phyloP scores from a whole-genome alignment of 129 eudicot species.

The Centaurea solstitialis region DNA sequence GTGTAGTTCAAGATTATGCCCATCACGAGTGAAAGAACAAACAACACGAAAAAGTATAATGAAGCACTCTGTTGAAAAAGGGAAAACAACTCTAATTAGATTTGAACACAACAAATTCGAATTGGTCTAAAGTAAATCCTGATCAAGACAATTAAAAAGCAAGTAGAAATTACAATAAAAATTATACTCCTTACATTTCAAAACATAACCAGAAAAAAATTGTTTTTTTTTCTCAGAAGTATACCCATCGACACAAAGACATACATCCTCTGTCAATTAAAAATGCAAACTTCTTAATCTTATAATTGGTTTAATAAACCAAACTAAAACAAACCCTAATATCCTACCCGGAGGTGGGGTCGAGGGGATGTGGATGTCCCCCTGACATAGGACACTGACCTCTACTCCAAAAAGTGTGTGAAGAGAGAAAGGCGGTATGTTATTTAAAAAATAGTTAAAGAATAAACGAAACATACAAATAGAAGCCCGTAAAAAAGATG shows the following conservation, averaged over 20 bases:
- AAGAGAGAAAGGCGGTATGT: too few relatives aligned
- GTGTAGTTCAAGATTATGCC: constrained; percentile 95
- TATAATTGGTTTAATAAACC: neutral
- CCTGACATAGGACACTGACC: too few relatives aligned
- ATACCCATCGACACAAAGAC: neutral
- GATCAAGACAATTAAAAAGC: neutral
- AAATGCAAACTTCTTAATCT: neutral
- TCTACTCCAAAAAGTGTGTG: neutral
- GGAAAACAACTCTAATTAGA: neutral
- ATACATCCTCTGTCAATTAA: too few relatives aligned
- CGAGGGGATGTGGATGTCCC: neutral
- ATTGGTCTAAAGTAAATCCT: neutral
- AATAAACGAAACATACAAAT: too few relatives aligned
- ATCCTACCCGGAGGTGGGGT: neutral
- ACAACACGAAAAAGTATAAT: constrained; percentile 56
- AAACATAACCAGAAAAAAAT: too few relatives aligned
- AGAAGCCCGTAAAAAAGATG: too few relatives aligned
- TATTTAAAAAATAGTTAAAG: too few relatives aligned
- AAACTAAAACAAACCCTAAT: neutral
- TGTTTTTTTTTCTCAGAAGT: neutral
- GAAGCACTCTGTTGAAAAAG: constrained; percentile 70
- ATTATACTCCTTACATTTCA: neutral
- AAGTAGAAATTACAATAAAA: too few relatives aligned
- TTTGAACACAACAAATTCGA: neutral
- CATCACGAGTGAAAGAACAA: constrained; percentile 88